Evolutionary conservation across 768 basidiomycete genomes (phyloP), one percentile per base, ranked within the genome.

Genomic region (Jaapia argillacea): DNA sequence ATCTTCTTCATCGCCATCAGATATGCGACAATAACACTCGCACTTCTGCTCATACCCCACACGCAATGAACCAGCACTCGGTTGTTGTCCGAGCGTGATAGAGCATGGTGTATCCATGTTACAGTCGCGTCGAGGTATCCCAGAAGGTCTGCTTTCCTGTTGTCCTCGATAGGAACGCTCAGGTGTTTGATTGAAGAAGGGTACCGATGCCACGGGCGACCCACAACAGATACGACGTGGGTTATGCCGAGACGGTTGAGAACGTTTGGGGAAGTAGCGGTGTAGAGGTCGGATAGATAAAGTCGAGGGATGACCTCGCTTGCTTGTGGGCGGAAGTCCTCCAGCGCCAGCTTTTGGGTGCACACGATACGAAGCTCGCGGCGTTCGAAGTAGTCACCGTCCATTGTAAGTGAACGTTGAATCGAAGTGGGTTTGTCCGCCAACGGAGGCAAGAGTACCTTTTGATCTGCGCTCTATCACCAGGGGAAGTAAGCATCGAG

Each of bases 11-110:
- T 47, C 5, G 51, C 57, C 47, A 64, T 55, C 25, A 63, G 54
- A 45, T 54, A 58, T 18, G 55, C 60, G 7, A 46, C 46, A 21
- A 49, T 56, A 28, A 60, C 39, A 41, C 50, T 58, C 18, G 58
- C 54, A 35, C 55, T 57, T 27, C 60, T 54, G 44, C 54, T 56
- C 50, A 57, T 55, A 24, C 60, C 60, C 53, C 53, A 51, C 14
- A 55, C 47, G 45, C 60, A 61, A 43, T 61, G 60, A 21, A 61
- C 54, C 46, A 58, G 46, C 14, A 60, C 52, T 13, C 43, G 41
- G 12, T 41, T 36, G 18, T 18, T 27, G 14, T 13, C 14, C 7
- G 24, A 24, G 28, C 26, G 27, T 4, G 37, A 16, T 14, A 52
- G 46, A 16, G 50, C 50, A n/a, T 42, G 39, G 20, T 24, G 13